Evolutionary conservation across 179 eudicot genomes (phyloP).

Genomic region (Actinidia arguta): DNA sequence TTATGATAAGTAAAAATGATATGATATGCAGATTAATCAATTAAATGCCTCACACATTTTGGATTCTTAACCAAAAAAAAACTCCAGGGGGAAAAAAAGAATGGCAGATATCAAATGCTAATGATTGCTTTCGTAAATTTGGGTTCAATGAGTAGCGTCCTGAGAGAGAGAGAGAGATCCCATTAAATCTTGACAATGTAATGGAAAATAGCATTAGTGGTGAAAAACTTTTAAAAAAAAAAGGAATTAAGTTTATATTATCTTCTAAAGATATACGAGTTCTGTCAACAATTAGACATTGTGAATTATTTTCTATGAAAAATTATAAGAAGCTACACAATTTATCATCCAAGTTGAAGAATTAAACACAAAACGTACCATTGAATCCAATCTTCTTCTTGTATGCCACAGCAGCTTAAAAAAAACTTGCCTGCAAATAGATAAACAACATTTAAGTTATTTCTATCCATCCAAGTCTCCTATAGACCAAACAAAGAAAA

Average conservation of each 20-base stretch:
- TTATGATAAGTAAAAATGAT: no score
- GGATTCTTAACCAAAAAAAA: no score
- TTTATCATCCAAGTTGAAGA: neutral
- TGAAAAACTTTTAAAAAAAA: neutral
- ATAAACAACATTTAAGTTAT: neutral
- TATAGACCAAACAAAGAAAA: neutral
- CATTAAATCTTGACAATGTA: neutral
- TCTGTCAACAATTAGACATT: neutral
- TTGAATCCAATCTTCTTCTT: constrained; percentile 98
- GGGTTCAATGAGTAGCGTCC: constrained; percentile 91
- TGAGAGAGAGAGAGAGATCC: constrained; percentile 21
- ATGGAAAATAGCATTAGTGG: neutral
- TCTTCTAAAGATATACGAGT: neutral
- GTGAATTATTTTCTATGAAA: neutral
- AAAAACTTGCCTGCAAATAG: constrained; percentile 74
- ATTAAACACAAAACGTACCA: constrained; percentile 46
- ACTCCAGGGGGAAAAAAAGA: no score
- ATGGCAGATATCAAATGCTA: no score
- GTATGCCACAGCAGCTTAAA: constrained; percentile 84
- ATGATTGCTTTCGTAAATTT: no score
- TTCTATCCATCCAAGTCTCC: no score
- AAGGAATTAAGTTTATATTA: neutral
- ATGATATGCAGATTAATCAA: no score
- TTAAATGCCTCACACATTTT: no score
- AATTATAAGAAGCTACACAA: neutral